These are phyloP conservation scores for Rubia tinctorum DNA, from an alignment of 305 asterid species.

Conservation along the genomic window DNA sequence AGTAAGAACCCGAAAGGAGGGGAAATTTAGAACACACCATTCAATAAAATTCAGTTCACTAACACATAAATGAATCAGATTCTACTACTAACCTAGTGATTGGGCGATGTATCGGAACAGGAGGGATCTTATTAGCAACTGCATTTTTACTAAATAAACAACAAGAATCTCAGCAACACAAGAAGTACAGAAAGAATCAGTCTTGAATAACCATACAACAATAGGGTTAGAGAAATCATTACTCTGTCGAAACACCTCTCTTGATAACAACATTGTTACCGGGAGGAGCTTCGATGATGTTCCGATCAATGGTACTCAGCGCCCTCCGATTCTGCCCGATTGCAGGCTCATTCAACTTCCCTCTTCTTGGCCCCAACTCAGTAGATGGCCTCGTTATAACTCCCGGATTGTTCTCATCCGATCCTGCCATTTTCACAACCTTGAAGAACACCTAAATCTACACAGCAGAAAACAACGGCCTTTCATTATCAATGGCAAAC, in stretches of 20 bases:
- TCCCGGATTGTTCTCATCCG: conserved; percentile 58
- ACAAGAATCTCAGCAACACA: too few species aligned
- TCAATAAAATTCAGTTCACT: neutral
- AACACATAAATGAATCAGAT: conserved; percentile 10
- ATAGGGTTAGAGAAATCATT: conserved; percentile 26
- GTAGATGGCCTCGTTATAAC: conserved; percentile 44
- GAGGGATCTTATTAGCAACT: too few species aligned
- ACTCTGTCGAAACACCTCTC: conserved; percentile 58
- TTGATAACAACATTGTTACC: conserved; percentile 50
- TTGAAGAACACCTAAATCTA: conserved; percentile 5
- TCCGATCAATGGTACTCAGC: conserved; percentile 56
- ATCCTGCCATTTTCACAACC: conserved; percentile 45
- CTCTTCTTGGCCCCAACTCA: conserved; percentile 41
- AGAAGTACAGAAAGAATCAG: too few species aligned
- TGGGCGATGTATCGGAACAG: too few species aligned
- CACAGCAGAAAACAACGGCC: neutral
- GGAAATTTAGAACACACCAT: neutral
- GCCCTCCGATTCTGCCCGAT: conserved; percentile 65
- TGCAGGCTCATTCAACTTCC: conserved; percentile 30
- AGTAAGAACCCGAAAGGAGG: conserved; percentile 11
- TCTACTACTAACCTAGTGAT: conserved; percentile 41
- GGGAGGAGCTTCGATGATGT: conserved; percentile 50
- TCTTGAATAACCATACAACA: neutral
- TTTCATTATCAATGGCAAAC: neutral
- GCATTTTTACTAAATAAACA: too few species aligned